phyloP scores from a whole-genome alignment of 2,329 filamentous ascomycete species.

The Arthrobotrys conoides region DNA sequence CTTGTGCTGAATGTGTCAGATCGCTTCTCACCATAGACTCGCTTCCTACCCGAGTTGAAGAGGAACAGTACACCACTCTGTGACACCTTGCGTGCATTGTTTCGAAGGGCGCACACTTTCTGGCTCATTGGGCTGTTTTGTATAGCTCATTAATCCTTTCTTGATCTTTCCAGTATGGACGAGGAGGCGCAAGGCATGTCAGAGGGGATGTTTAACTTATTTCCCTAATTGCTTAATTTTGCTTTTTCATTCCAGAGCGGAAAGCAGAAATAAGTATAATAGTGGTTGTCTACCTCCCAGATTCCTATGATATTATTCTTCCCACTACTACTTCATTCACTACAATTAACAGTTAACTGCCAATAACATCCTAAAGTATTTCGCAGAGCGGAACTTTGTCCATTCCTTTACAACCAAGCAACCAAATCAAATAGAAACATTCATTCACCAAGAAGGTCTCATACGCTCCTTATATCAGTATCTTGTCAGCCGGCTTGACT shows the following conservation, averaged over 20 bases:
- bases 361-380: conserved; percentile 28
- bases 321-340: conserved; percentile 7
- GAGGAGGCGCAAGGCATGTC: conserved; percentile 48
- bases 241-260: conserved; percentile 27
- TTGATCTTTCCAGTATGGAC: conserved; percentile 20
- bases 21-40: conserved; percentile 29
- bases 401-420: conserved; percentile 35
- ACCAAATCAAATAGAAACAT: conserved; percentile 13
- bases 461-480: conserved; percentile 18
- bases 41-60: conserved; percentile 46
- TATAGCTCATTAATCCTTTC: conserved; percentile 49
- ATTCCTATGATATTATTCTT: conserved; percentile 26
- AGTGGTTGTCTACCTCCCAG: conserved; percentile 7
- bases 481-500: conserved; percentile 51
- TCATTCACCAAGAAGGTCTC: conserved; percentile 17
- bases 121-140: conserved; percentile 45
- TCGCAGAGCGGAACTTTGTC: conserved; percentile 54
- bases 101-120: conserved; percentile 51
- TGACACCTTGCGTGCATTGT: conserved; percentile 59
- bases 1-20: conserved; percentile 30
- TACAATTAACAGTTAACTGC: conserved; percentile 2
- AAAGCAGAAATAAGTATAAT: conserved; percentile 13
- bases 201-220: conserved; percentile 36
- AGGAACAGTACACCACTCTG: conserved; percentile 49
- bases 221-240: conserved; percentile 26